Evolutionary conservation across 176 grass and related monocot genomes (phyloP).

Genomic region (Oryza punctata): DNA sequence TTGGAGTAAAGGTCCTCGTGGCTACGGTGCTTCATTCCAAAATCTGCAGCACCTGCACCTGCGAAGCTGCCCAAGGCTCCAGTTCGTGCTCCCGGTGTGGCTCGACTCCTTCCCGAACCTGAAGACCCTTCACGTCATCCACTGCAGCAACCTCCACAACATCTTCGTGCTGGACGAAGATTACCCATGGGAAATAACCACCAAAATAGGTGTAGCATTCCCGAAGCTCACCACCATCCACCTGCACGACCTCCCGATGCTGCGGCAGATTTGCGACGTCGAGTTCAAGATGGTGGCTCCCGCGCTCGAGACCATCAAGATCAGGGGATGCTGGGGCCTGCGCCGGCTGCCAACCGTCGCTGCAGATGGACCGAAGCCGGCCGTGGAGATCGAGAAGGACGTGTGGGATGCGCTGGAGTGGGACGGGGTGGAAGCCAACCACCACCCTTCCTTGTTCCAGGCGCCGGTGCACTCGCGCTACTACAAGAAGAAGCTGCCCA

Average conservation of each 20-base stretch:
- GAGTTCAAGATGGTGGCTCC: not conserved
- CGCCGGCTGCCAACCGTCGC: not conserved
- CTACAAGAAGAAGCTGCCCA: constrained; percentile 23
- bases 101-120: not conserved
- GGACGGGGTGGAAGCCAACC: not conserved
- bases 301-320: not conserved
- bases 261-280: not conserved
- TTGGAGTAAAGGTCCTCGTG: no score
- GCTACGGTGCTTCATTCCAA: accelerated
- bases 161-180: not conserved
- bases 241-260: constrained; percentile 26
- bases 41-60: not conserved
- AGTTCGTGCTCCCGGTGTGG: not conserved
- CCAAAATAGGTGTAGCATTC: not conserved
- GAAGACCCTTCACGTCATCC: constrained; percentile 31
- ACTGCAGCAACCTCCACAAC: not conserved
- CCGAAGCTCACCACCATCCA: constrained; percentile 19
- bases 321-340: constrained; percentile 21
- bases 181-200: accelerated
- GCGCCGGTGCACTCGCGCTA: not conserved
- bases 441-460: not conserved
- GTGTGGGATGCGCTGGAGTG: constrained; percentile 34
- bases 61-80: not conserved
- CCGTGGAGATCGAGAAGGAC: constrained; percentile 19
- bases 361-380: not conserved